Base-by-base conservation (phyloP, 2,329 filamentous ascomycete species). In the Furcasterigmium furcatum region DNA sequence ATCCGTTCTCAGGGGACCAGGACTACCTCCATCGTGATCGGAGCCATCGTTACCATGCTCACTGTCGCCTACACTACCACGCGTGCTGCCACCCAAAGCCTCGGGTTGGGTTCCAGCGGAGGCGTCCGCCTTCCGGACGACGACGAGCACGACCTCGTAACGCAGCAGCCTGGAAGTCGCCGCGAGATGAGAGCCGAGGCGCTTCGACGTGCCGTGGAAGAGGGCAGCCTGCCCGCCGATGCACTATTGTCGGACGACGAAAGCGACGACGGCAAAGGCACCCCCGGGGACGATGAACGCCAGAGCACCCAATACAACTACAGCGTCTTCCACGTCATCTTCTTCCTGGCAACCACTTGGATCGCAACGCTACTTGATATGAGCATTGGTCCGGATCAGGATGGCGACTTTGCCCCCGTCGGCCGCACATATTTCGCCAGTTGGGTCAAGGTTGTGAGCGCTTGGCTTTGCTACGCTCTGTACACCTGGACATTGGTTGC, bases 31-130 rank as follows among this genome's bases (percentile, higher is more conserved):
- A 84, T 97, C 48, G 82, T 99, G 41, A 81, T 99, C 52, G 94
- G 94, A 49, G 94, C 94, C 24, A 85, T 99, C 52, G 89, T 96
- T 45, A 99, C 94, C 10, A 95, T 99, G 81, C 77, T 96, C 41
- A 97, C 94, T 2, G 89, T 97, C 44, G 94, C 94, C 8, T 99
- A 97, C 70, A 99, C 94, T 5, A 99, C 94, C 3, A 99, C 94
- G 3, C 86, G 94, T 43, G 94, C 94, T 16, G 94, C 94, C 13
- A 97, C 94, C 1, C 91, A 96, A 67, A 88, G 85, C 49, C 78
- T 94, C 7, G 88, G 88, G 4, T 73, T 92, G 2, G 85, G 86
- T 44, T 53, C 54, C 21, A 41, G 73, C 44, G 77, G 77, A 51
- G 77, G 73, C 42, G 82, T 89, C 56, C 80, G 64, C 57, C 81